Evolutionary conservation across 2,329 filamentous ascomycete species (phyloP).

Genomic region (Allantophomopsis cytisporea): DNA sequence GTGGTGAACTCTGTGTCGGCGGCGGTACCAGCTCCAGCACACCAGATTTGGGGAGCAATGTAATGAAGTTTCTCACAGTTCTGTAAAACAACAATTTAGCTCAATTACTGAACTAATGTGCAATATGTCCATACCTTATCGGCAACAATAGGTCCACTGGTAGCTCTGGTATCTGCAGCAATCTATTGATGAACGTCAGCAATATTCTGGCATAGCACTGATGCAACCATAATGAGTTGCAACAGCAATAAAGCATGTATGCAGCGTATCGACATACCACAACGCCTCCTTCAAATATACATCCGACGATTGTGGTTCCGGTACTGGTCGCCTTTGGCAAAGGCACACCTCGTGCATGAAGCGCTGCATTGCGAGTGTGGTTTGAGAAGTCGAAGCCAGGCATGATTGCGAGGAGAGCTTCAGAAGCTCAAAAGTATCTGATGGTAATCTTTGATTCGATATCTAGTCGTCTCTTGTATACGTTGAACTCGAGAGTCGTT

Average conservation of each 20-base stretch:
- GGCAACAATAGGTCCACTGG: slow-evolving; percentile 93
- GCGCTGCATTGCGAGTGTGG: slow-evolving; percentile 96
- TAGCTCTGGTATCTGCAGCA: slow-evolving; percentile 94
- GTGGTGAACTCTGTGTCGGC: slow-evolving; percentile 99
- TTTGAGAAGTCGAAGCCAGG: slow-evolving; percentile 99
- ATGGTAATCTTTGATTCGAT: too few relatives aligned
- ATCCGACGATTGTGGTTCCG: slow-evolving; percentile 96
- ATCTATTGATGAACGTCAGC: slow-evolving; percentile 41
- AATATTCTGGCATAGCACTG: slow-evolving; percentile 3
- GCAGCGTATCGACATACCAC: slow-evolving; percentile 46
- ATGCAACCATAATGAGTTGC: neutral
- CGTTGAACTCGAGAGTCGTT: too few relatives aligned
- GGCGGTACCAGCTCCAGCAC: slow-evolving; percentile 91
- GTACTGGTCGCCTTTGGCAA: slow-evolving; percentile 97
- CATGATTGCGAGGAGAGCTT: slow-evolving; percentile 42
- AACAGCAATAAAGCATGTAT: neutral
- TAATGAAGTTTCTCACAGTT: slow-evolving; percentile 99
- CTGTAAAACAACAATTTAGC: slow-evolving; percentile 23
- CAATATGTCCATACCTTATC: slow-evolving; percentile 55
- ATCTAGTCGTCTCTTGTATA: too few relatives aligned
- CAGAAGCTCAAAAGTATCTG: slow-evolving; percentile 2
- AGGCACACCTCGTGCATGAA: slow-evolving; percentile 87
- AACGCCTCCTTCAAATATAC: slow-evolving; percentile 90
- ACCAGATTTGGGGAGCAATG: slow-evolving; percentile 98
- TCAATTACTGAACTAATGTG: neutral